phyloP scores from a whole-genome alignment of 192 early-diverging fungal genomes.

The Phycomyces blakesleeanus region DNA sequence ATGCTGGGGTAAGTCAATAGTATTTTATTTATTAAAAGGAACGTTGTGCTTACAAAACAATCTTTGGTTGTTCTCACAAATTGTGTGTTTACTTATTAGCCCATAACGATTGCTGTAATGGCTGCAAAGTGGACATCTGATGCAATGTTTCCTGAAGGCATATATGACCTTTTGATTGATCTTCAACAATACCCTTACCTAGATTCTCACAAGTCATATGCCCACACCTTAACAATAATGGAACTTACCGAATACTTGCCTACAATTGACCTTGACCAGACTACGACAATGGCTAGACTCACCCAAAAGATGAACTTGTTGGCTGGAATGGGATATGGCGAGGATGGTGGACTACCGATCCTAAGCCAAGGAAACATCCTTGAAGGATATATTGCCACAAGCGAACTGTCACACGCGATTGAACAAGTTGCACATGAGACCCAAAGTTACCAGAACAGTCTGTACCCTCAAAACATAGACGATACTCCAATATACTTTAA shows the following conservation, averaged over 20 bases:
- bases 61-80: no score
- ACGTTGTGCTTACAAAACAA: no score
- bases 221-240: slow-evolving; percentile 54
- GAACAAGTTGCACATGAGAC: slow-evolving; percentile 23
- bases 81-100: slow-evolving; percentile 17
- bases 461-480: not conserved
- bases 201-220: slow-evolving; percentile 70
- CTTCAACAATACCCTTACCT: slow-evolving; percentile 71
- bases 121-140: slow-evolving; percentile 72
- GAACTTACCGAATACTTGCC: slow-evolving; percentile 68
- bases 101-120: slow-evolving; percentile 36
- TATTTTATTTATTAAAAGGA: no score
- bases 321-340: slow-evolving; percentile 50
- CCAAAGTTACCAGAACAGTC: not conserved
- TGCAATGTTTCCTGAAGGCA: slow-evolving; percentile 55
- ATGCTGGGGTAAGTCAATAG: slow-evolving; percentile 63
- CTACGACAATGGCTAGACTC: slow-evolving; percentile 57
- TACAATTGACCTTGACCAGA: slow-evolving; percentile 60
- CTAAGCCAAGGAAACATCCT: slow-evolving; percentile 52
- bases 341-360: slow-evolving; percentile 76
- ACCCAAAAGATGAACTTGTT: slow-evolving; percentile 50
- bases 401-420: slow-evolving; percentile 74
- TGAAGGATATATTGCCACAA: slow-evolving; percentile 79
- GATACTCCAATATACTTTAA: not conserved
- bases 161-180: slow-evolving; percentile 75